Conservation (phyloP, 495 filamentous ascomycete species). For the Aspergillus bridgeri region DNA sequence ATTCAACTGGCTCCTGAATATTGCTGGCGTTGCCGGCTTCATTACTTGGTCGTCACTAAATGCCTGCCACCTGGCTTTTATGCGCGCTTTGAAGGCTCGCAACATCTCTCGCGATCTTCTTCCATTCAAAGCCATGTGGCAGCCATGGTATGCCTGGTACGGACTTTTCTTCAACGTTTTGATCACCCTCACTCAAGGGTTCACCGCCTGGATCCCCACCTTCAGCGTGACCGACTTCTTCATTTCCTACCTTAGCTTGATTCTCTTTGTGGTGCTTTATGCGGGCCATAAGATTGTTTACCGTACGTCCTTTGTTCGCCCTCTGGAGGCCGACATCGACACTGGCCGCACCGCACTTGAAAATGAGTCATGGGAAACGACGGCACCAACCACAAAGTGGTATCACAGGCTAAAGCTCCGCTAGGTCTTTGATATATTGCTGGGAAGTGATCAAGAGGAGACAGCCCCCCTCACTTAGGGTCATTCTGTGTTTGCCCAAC, state of each 20-base stretch:
- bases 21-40: conserved; percentile 62
- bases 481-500: too few species aligned
- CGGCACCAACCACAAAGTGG: conserved; percentile 37
- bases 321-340: conserved; percentile 46
- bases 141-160: conserved; percentile 58
- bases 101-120: conserved; percentile 54
- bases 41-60: conserved; percentile 63
- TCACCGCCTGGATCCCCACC: conserved; percentile 58
- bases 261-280: conserved; percentile 57
- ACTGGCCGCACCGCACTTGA: conserved; percentile 41
- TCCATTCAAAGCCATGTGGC: conserved; percentile 55
- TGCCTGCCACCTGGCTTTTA: conserved; percentile 59
- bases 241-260: conserved; percentile 58
- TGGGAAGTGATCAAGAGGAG: not conserved
- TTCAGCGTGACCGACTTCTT: conserved; percentile 60
- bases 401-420: conserved; percentile 22
- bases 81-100: conserved; percentile 54
- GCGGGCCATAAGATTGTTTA: conserved; percentile 54
- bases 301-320: conserved; percentile 38
- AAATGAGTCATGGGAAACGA: conserved; percentile 45
- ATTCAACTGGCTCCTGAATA: conserved; percentile 60
- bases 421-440: not conserved
- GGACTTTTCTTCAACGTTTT: conserved; percentile 63
- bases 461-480: not conserved
- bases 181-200: conserved; percentile 67